Conservation (phyloP, 306 rosid genomes). For the Quercus aquifolioides region DNA sequence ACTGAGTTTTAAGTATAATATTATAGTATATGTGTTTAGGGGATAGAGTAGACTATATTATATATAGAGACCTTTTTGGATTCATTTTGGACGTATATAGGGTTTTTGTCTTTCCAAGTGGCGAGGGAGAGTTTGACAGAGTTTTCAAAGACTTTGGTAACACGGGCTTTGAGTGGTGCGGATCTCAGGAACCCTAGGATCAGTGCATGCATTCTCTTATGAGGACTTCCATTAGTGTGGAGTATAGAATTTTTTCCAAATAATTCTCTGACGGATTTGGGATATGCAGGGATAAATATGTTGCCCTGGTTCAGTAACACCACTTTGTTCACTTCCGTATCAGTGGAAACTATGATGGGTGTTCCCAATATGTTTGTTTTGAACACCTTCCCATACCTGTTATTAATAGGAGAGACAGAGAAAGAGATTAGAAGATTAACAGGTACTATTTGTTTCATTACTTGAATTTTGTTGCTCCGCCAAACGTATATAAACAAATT, state of each 20-base stretch:
- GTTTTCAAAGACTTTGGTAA: slow-evolving; percentile 53
- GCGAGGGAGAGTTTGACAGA: slow-evolving; percentile 55
- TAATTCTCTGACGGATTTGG: slow-evolving; percentile 76
- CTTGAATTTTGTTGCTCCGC: background rate
- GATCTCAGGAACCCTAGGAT: slow-evolving; percentile 65
- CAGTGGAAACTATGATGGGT: slow-evolving; percentile 76
- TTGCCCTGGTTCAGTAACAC: slow-evolving; percentile 72
- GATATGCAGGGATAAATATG: slow-evolving; percentile 81
- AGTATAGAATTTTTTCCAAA: slow-evolving; percentile 76
- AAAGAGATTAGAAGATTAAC: background rate
- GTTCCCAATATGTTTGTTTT: slow-evolving; percentile 77
- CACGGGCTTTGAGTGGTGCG: slow-evolving; percentile 60
- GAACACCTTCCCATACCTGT: slow-evolving; percentile 87
- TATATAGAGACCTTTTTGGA: slow-evolving; percentile 54
- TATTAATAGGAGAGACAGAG: background rate
- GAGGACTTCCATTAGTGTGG: slow-evolving; percentile 57
- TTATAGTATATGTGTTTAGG: background rate
- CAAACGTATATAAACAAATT: no score
- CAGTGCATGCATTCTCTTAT: slow-evolving; percentile 64
- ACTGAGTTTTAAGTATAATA: background rate
- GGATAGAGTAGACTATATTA: no score
- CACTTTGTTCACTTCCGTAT: slow-evolving; percentile 76
- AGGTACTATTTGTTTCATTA: background rate
- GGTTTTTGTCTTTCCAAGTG: slow-evolving; percentile 42
- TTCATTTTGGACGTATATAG: slow-evolving; percentile 63